Conservation (phyloP, 176 grass and related monocot species). For the Triticum turgidum region DNA sequence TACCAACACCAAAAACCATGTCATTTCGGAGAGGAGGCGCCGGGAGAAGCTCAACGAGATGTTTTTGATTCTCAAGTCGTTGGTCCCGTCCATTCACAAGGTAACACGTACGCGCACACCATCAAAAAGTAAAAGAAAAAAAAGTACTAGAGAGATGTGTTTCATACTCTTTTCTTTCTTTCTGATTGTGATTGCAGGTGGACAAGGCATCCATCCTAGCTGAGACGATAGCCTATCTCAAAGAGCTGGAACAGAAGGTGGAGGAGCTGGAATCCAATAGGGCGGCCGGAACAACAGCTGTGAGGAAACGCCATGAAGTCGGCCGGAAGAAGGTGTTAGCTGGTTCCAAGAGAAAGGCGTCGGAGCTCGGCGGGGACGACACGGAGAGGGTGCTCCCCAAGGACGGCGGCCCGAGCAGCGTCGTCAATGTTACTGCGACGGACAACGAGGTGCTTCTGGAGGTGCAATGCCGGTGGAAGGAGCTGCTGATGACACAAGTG, state of each 20-base stretch:
- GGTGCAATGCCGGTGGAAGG: conserved; percentile 74
- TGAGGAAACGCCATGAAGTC: conserved; percentile 9
- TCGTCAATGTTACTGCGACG: conserved; percentile 60
- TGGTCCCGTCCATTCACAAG: conserved; percentile 81
- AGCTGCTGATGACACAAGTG: conserved; percentile 59
- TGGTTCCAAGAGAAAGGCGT: conserved; percentile 29
- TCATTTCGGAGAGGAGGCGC: conserved; percentile 68
- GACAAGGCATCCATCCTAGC: conserved; percentile 86
- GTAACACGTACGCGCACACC: background rate
- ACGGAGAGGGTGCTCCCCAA: conserved; percentile 21
- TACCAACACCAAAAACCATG: conserved; percentile 40
- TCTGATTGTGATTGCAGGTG: conserved; percentile 33
- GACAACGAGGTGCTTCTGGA: conserved; percentile 54
- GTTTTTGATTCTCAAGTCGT: conserved; percentile 62
- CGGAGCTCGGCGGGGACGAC: conserved; percentile 1
- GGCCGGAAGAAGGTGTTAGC: conserved; percentile 2
- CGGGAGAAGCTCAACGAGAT: conserved; percentile 91
- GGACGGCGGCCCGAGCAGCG: conserved; percentile 42
- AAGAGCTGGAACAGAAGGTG: conserved; percentile 61
- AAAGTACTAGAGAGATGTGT: too few relatives aligned
- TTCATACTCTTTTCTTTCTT: background rate
- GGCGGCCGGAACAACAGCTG: background rate
- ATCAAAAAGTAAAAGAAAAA: too few relatives aligned
- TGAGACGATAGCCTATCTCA: conserved; percentile 70
- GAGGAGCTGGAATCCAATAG: conserved; percentile 54